Conservation (phyloP, 2,329 filamentous ascomycete genomes). For the Phyllosticta paracitricarpa region DNA sequence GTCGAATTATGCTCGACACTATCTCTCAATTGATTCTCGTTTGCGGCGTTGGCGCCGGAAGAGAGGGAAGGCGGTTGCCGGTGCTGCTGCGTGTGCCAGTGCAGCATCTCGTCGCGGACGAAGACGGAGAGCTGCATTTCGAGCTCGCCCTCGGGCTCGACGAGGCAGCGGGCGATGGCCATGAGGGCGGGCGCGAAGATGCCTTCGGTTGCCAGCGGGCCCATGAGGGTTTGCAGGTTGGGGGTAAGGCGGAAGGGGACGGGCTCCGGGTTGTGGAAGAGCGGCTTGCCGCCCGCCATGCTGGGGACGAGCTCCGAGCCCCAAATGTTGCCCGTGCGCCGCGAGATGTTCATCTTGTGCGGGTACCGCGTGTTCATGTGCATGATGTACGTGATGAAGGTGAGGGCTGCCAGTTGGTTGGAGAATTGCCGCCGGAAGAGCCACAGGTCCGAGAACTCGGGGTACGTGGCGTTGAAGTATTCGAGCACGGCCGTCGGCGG, state of each 20-base stretch:
- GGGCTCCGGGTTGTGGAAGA: constrained; percentile 90
- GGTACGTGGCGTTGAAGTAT: constrained; percentile 82
- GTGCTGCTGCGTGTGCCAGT: constrained; percentile 83
- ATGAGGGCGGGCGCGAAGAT: constrained; percentile 94
- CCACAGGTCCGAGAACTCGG: constrained; percentile 91
- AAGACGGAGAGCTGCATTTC: constrained; percentile 91
- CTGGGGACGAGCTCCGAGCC: constrained; percentile 86
- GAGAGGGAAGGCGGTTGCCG: constrained; percentile 33
- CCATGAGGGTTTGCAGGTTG: constrained; percentile 92
- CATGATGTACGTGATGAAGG: constrained; percentile 98
- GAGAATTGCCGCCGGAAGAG: constrained; percentile 95
- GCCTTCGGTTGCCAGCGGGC: constrained; percentile 87
- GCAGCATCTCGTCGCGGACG: constrained; percentile 95
- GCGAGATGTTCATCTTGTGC: constrained; percentile 87
- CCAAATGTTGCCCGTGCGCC: constrained; percentile 87
- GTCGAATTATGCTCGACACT: constrained; percentile 80
- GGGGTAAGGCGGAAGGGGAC: constrained; percentile 96
- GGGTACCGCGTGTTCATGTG: constrained; percentile 95
- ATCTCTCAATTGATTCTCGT: constrained; percentile 61
- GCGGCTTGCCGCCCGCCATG: constrained; percentile 73
- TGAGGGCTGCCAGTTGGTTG: constrained; percentile 87
- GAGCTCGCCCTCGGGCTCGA: constrained; percentile 71
- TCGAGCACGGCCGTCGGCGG: constrained; percentile 71
- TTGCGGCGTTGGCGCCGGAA: not conserved
- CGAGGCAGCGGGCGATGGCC: constrained; percentile 89